These are phyloP conservation scores for Ascochyta lentis DNA, from an alignment of 2,329 filamentous ascomycete genomes.

Conservation along the genomic window DNA sequence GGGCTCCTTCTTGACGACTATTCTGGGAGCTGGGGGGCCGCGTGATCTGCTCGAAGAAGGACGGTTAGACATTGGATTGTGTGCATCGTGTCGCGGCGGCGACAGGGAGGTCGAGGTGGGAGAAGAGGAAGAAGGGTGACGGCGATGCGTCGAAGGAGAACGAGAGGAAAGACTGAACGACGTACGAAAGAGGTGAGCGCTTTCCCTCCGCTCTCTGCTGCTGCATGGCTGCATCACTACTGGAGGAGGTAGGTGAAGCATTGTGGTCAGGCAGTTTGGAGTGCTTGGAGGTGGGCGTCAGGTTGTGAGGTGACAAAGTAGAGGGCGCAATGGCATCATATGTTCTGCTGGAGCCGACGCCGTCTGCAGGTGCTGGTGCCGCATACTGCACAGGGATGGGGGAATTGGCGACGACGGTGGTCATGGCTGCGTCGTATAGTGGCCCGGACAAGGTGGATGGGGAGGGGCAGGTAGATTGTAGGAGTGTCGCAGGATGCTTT, in stretches of 20 bases:
- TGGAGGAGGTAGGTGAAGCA: conserved; percentile 51
- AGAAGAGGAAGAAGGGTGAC: conserved; percentile 32
- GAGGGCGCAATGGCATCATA: conserved; percentile 55
- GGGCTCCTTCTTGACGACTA: conserved; percentile 96
- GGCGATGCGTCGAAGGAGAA: conserved; percentile 28
- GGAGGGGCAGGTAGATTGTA: conserved; percentile 39
- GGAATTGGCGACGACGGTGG: conserved; percentile 55
- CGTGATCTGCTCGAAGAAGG: conserved; percentile 58
- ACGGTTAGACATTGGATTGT: conserved; percentile 40
- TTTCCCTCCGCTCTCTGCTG: conserved; percentile 57
- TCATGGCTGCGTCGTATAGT: conserved; percentile 49
- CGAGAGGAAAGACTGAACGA: conserved; percentile 40
- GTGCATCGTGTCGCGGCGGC: conserved; percentile 30
- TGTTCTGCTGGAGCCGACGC: conserved; percentile 49
- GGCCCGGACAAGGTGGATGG: conserved; percentile 20
- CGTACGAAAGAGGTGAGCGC: conserved; percentile 61
- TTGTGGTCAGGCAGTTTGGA: conserved; percentile 45
- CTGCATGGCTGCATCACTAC: conserved; percentile 45
- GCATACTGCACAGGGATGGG: conserved; percentile 49
- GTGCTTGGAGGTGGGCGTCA: conserved; percentile 47
- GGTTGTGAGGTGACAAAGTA: conserved; percentile 48
- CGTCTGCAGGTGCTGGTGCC: conserved; percentile 46
- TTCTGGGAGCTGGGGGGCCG: conserved; percentile 68
- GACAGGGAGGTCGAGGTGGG: conserved; percentile 37
- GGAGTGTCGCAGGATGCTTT: conserved; percentile 45